These are phyloP conservation scores for Phalaenopsis aphrodite DNA, from an alignment of 106 monocot species.

Conservation along the genomic window DNA sequence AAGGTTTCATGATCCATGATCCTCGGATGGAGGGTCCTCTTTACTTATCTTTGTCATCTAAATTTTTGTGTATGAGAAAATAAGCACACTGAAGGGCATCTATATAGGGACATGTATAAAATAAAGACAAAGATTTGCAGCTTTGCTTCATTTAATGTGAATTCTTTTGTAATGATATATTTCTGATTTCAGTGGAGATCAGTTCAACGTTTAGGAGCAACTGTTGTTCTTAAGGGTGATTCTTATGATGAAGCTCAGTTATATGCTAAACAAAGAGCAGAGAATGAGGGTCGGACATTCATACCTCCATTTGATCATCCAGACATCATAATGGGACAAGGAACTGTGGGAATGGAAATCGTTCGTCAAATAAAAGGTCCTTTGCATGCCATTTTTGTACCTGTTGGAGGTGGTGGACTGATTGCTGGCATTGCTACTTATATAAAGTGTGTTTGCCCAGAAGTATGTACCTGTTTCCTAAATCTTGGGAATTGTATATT, in stretches of 20 bases:
- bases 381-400: constrained; percentile 89
- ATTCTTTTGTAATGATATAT: neutral
- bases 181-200: constrained; percentile 66
- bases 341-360: constrained; percentile 96
- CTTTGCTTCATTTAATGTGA: neutral
- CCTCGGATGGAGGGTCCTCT: neutral
- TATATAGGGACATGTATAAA: neutral
- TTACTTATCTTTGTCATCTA: neutral
- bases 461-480: constrained; percentile 34
- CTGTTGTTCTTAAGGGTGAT: constrained; percentile 83
- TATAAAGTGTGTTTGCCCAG: constrained; percentile 82
- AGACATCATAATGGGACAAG: constrained; percentile 84
- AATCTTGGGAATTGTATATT: neutral
- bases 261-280: constrained; percentile 59
- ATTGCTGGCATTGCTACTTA: constrained; percentile 97
- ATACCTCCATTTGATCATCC: constrained; percentile 98
- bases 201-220: constrained; percentile 85
- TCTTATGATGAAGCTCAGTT: constrained; percentile 96
- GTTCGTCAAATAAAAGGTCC: constrained; percentile 67
- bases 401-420: constrained; percentile 97
- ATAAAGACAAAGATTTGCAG: neutral
- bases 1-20: constrained; percentile 42
- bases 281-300: constrained; percentile 60
- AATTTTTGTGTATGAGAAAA: neutral
- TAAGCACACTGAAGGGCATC: neutral